phyloP scores from a whole-genome alignment of 2,329 filamentous ascomycete species.

The Parastagonospora nodorum region DNA sequence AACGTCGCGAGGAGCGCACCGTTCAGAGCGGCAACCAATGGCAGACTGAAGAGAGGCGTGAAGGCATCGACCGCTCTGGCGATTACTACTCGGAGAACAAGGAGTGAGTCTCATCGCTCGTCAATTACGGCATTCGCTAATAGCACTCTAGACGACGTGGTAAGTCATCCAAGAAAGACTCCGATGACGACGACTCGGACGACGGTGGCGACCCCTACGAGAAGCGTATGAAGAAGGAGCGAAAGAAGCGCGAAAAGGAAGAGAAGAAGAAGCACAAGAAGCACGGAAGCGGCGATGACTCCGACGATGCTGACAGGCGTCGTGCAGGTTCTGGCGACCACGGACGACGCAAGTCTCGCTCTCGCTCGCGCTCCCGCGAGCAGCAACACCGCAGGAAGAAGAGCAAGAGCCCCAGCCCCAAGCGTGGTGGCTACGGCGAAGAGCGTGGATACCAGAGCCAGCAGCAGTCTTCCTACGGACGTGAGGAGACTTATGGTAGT shows the following conservation, averaged over 20 bases:
- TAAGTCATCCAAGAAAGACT: conserved; percentile 49
- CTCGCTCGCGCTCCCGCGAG: conserved; percentile 16
- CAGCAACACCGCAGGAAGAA: conserved; percentile 23
- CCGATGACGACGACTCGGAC: conserved; percentile 39
- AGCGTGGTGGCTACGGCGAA: conserved; percentile 30
- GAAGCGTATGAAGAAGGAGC: conserved; percentile 24
- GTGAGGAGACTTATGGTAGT: conserved; percentile 9
- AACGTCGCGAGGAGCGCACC: conserved; percentile 62
- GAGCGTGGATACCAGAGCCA: conserved; percentile 27
- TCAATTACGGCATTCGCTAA: conserved; percentile 11
- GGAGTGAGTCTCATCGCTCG: conserved; percentile 34
- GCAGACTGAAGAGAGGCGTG: conserved; percentile 42
- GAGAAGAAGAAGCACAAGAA: conserved; percentile 25
- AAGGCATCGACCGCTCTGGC: conserved; percentile 44
- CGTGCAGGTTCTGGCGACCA: conserved; percentile 20
- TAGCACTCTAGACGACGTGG: conserved; percentile 33
- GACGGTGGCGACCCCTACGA: conserved; percentile 36
- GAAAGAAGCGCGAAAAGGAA: conserved; percentile 27
- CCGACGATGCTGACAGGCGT: conserved; percentile 26
- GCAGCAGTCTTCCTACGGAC: conserved; percentile 12
- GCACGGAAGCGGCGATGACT: conserved; percentile 15
- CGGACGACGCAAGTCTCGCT: conserved; percentile 14
- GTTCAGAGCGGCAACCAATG: conserved; percentile 53
- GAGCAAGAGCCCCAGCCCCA: conserved; percentile 22
- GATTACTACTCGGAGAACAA: conserved; percentile 50